phyloP scores from a whole-genome alignment of 2,329 filamentous ascomycete species.

The Ascochyta rabiei region DNA sequence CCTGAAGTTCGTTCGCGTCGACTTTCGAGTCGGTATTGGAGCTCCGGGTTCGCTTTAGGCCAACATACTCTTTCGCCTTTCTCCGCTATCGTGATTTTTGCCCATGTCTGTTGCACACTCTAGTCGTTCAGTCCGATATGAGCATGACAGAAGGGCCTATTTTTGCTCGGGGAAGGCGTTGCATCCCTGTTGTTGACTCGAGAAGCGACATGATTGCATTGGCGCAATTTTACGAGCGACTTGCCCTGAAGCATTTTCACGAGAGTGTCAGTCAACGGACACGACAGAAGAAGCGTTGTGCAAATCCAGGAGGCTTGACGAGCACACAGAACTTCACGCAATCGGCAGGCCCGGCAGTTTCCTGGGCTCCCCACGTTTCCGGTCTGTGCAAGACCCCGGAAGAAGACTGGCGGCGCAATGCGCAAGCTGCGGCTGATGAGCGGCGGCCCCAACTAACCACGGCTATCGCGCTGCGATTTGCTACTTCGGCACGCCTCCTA shows the following conservation, averaged over 20 bases:
- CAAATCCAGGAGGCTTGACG: slow-evolving; percentile 18
- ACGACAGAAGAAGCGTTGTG: slow-evolving; percentile 6
- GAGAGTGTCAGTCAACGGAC: slow-evolving; percentile 6
- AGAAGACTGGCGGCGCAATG: slow-evolving; percentile 16
- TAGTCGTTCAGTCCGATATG: slow-evolving; percentile 2
- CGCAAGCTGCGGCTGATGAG: slow-evolving; percentile 24
- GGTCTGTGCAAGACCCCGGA: slow-evolving; percentile 23
- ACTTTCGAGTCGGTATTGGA: slow-evolving; percentile 43
- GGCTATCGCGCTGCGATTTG: slow-evolving; percentile 13
- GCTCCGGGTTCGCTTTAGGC: slow-evolving; percentile 50
- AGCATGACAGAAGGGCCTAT: not conserved
- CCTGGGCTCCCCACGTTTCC: slow-evolving; percentile 23
- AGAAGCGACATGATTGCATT: not conserved
- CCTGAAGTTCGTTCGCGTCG: slow-evolving; percentile 45
- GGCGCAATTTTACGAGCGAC: not conserved
- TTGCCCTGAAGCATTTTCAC: not conserved
- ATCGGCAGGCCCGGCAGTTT: slow-evolving; percentile 16
- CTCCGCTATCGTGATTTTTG: slow-evolving; percentile 2
- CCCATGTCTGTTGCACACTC: not conserved
- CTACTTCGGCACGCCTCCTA: not conserved
- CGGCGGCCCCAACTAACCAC: slow-evolving; percentile 16
- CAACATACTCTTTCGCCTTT: slow-evolving; percentile 33
- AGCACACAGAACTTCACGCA: not conserved
- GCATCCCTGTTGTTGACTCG: not conserved
- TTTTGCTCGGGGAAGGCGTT: slow-evolving; percentile 12